phyloP scores from a whole-genome alignment of 2,329 filamentous ascomycete species.

The Penicillium brevicompactum region DNA sequence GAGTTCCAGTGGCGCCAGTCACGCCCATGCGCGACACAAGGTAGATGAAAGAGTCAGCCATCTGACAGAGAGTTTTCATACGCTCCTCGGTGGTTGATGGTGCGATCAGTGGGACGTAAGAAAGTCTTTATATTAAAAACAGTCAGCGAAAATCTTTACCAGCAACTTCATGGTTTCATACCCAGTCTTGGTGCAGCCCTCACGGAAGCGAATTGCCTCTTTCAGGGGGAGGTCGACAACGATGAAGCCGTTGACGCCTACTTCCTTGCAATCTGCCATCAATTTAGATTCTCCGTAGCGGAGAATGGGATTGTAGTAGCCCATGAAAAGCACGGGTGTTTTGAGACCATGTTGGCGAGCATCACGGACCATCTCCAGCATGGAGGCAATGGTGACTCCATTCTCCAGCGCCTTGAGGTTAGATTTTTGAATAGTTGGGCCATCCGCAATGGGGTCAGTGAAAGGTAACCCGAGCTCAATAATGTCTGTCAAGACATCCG shows the following conservation, averaged over 20 bases:
- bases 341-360: slow-evolving; percentile 76
- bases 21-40: slow-evolving; percentile 97
- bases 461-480: slow-evolving; percentile 97
- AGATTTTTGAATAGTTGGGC: slow-evolving; percentile 92
- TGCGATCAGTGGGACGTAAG: slow-evolving; percentile 93
- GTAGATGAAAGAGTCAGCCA: slow-evolving; percentile 98
- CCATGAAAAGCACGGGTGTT: slow-evolving; percentile 90
- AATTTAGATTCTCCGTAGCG: slow-evolving; percentile 92
- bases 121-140: slow-evolving; percentile 59
- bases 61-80: slow-evolving; percentile 94
- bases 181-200: slow-evolving; percentile 37
- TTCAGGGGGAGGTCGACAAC: slow-evolving; percentile 94
- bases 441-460: slow-evolving; percentile 97
- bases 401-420: slow-evolving; percentile 89
- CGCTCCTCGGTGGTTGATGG: slow-evolving; percentile 88
- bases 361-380: slow-evolving; percentile 79
- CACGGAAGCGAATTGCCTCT: slow-evolving; percentile 76
- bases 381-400: slow-evolving; percentile 78
- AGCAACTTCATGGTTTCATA: slow-evolving; percentile 17
- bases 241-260: slow-evolving; percentile 94
- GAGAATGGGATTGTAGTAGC: slow-evolving; percentile 96
- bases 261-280: slow-evolving; percentile 77
- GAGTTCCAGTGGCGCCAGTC: slow-evolving; percentile 80
- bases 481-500: slow-evolving; percentile 63
- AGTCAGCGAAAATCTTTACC: background rate